Evolutionary conservation across 306 rosid genomes (phyloP), one percentile per base, ranked within the genome.

Genomic region (Prunus salicina): DNA sequence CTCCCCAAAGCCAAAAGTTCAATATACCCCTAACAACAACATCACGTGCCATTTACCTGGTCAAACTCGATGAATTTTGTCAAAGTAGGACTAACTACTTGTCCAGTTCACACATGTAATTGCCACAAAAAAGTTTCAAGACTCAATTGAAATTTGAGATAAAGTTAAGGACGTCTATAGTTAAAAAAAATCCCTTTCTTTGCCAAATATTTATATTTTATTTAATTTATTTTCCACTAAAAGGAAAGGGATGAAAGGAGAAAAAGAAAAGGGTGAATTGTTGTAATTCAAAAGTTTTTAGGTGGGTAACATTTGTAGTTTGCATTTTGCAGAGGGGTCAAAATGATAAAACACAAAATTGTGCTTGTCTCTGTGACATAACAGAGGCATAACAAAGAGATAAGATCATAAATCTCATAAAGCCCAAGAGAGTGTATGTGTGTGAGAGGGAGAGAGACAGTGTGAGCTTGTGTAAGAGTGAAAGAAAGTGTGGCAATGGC

Each of bases 401-500:
- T 78, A 78, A 82, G 78, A 69, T 28, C 16, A 6, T 51, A 60
- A 25, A 58, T 46, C 12, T 46, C 12, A 19, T 64, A 53, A 80
- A 11, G 14, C 28, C 51, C 11, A 16, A 16, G 12, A 10, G 27
- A 6, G 62, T 20, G 28, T 9, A 12, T 20, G 28, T 8, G 43
- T 2, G 47, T 1, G 49, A 8, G 25, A 10, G 16, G 19, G 16
- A 1, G 55, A 67, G 45, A 16, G 75, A 32, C 41, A 8, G 43
- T 24, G 71, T 5, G 64, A 27, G 49, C 45, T 34, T 8, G 47
- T 28, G 77, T 3, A 52, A 45, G 64, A 47, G 77, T 16, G 18
- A 41, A 32, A 32, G 72, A 41, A 32, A 32, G 72, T 49, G 77
- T 52, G 71, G 18, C 78, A 80, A 90, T 92, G 97, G 95, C 96